Evolutionary conservation across 805 yeast species (phyloP).

Genomic region (Schwanniomyces yamadae): DNA sequence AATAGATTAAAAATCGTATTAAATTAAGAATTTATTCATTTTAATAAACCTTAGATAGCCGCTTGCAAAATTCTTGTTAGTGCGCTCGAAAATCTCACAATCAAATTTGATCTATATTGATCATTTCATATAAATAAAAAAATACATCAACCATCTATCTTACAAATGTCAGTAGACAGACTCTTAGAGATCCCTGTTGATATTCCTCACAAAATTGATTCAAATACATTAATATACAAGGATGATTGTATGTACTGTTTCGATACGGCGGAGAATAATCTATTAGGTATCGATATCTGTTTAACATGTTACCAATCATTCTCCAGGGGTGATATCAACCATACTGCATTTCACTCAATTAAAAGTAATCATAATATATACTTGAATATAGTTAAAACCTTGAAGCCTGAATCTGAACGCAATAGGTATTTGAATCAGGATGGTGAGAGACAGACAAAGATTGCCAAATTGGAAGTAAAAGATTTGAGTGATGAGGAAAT

Average conservation of each 20-base stretch:
- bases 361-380: conserved; percentile 54
- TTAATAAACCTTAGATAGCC: too few species aligned
- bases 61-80: too few species aligned
- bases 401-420: conserved; percentile 41
- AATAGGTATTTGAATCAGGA: conserved; percentile 14
- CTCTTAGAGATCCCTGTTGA: conserved; percentile 7
- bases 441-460: conserved; percentile 39
- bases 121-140: too few species aligned
- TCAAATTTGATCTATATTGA: too few species aligned
- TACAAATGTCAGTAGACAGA: conserved; percentile 6
- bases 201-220: conserved; percentile 20
- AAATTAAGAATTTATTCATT: too few species aligned
- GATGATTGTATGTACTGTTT: conserved; percentile 91
- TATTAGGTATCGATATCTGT: conserved; percentile 70
- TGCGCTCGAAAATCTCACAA: too few species aligned
- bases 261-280: conserved; percentile 56
- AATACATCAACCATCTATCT: too few species aligned
- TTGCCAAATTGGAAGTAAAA: conserved; percentile 65
- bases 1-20: too few species aligned
- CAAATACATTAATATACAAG: conserved; percentile 53
- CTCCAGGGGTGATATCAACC: conserved; percentile 46
- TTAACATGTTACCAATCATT: conserved; percentile 71
- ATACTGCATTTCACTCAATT: conserved; percentile 56
- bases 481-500: conserved; percentile 63
- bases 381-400: conserved; percentile 55